phyloP scores from a whole-genome alignment of 768 basidiomycete species.

The Clavulina sp. region DNA sequence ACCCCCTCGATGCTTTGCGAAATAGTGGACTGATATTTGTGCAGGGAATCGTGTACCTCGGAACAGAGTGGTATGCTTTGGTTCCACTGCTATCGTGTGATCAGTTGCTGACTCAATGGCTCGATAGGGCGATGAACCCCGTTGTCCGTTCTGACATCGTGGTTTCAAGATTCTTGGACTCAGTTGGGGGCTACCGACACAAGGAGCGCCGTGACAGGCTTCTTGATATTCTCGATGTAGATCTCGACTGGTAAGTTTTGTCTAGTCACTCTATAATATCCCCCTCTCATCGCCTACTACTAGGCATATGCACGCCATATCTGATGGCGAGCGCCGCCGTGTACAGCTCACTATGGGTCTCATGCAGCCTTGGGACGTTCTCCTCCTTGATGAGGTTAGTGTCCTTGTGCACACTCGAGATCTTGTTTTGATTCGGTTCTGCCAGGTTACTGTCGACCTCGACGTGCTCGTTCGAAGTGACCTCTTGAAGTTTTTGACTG shows the following conservation, averaged over 20 bases:
- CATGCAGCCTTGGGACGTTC: constrained; percentile 85
- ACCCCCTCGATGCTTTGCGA: constrained; percentile 4
- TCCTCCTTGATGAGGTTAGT: constrained; percentile 87
- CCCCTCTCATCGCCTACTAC: neutral
- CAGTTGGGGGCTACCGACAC: constrained; percentile 88
- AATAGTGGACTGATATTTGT: constrained; percentile 13
- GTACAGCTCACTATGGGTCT: constrained; percentile 94
- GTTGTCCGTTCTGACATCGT: constrained; percentile 86
- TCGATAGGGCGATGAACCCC: constrained; percentile 78
- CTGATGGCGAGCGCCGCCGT: constrained; percentile 84
- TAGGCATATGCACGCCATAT: constrained; percentile 86
- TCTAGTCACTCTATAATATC: neutral
- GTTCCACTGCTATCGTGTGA: neutral
- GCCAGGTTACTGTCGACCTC: constrained; percentile 85
- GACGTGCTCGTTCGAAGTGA: constrained; percentile 90
- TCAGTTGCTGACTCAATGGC: neutral
- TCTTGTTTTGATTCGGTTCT: neutral
- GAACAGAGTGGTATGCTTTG: constrained; percentile 71
- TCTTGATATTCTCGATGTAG: constrained; percentile 84
- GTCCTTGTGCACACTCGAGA: neutral
- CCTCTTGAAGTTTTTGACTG: constrained; percentile 70
- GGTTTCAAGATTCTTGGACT: constrained; percentile 90
- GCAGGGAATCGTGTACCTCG: constrained; percentile 64
- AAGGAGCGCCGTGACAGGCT: constrained; percentile 73
- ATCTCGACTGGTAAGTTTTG: constrained; percentile 48